Evolutionary conservation across 176 grass and related monocot species (phyloP).

Genomic region (Aegilops longissima): DNA sequence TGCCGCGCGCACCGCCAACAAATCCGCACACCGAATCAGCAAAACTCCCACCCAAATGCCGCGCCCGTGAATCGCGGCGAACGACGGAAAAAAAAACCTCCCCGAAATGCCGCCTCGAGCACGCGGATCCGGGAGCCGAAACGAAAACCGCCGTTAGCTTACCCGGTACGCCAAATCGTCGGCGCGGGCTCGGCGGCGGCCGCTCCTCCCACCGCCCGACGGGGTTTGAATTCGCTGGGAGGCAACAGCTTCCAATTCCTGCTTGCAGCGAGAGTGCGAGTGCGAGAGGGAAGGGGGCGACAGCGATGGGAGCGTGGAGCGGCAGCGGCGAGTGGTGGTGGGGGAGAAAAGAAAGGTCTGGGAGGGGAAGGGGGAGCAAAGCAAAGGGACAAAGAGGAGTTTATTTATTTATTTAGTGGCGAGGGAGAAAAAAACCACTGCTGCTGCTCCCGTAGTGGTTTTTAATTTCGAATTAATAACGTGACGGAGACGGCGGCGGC

Average conservation of each 20-base stretch:
- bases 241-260: not conserved
- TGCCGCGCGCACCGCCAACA: constrained; percentile 30
- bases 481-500: not conserved
- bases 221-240: constrained; percentile 29
- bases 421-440: not conserved
- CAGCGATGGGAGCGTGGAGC: constrained; percentile 27
- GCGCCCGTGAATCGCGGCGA: not conserved
- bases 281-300: too few species aligned
- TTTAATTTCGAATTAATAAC: constrained; percentile 34
- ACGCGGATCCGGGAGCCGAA: constrained; percentile 31
- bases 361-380: not conserved
- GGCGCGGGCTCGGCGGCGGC: constrained; percentile 1
- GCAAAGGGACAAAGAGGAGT: constrained; percentile 34
- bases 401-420: constrained; percentile 27
- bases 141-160: constrained; percentile 34
- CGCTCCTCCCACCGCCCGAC: not conserved
- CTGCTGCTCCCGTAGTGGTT: not conserved
- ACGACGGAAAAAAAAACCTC: not conserved
- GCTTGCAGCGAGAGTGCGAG: not conserved
- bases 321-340: not conserved
- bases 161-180: constrained; percentile 4
- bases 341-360: not conserved
- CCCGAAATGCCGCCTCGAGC: constrained; percentile 18
- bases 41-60: constrained; percentile 26
- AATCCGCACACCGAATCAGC: constrained; percentile 14